Conservation (phyloP, 139 green algal species). For the Tetraselmis chui region DNA sequence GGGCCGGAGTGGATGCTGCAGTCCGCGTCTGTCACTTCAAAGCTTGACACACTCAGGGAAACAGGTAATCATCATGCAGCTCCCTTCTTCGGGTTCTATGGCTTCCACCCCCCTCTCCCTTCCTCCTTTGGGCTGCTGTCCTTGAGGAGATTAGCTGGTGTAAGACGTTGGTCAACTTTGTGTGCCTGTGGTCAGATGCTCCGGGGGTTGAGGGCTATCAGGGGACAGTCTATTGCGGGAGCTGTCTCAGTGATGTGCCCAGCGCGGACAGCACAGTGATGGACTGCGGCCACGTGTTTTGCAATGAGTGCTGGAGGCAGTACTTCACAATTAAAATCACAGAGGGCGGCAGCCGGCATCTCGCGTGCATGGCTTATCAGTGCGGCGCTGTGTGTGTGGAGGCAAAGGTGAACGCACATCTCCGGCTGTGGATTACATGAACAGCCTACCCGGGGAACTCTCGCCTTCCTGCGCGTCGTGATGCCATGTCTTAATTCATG, state of each 20-base stretch:
- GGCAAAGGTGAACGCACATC: no score
- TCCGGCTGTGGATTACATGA: no score
- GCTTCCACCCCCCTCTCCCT: no score
- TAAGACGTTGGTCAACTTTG: no score
- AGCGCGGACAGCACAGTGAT: constrained; percentile 44
- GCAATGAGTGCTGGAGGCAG: constrained; percentile 77
- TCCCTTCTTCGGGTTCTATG: no score
- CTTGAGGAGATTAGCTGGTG: no score
- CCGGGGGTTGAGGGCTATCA: no score
- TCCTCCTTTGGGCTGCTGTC: no score
- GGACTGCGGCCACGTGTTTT: constrained; percentile 79
- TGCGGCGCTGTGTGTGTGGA: constrained; percentile 75
- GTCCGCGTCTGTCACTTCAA: not conserved
- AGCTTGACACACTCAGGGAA: not conserved
- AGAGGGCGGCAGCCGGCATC: constrained; percentile 50
- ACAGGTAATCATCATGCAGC: not conserved
- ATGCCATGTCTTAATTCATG: not conserved
- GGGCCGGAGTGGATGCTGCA: not conserved
- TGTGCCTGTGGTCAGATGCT: no score
- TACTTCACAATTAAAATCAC: constrained; percentile 69
- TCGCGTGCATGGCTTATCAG: constrained; percentile 65
- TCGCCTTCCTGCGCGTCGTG: not conserved
- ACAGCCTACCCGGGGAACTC: no score
- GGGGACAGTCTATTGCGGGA: constrained; percentile 27
- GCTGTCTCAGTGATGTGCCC: constrained; percentile 48